phyloP scores from a whole-genome alignment of 2,329 filamentous ascomycete genomes.

The Exophiala sp. region DNA sequence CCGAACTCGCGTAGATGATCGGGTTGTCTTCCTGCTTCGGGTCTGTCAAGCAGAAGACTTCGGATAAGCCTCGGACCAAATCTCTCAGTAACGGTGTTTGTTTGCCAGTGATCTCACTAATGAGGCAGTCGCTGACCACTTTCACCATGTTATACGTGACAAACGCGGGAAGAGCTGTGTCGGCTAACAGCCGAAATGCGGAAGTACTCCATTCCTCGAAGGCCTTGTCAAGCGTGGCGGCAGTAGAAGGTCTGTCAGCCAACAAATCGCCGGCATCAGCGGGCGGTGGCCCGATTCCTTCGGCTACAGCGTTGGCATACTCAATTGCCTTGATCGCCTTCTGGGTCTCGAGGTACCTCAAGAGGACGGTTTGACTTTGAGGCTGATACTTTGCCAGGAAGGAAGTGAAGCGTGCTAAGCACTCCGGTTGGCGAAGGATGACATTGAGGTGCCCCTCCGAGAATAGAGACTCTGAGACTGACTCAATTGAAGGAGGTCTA shows the following conservation, averaged over 20 bases:
- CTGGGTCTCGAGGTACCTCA: constrained; percentile 37
- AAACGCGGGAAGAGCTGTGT: constrained; percentile 40
- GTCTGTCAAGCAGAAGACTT: constrained; percentile 44
- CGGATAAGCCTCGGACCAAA: constrained; percentile 39
- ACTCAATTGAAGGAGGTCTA: constrained; percentile 34
- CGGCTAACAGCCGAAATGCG: constrained; percentile 35
- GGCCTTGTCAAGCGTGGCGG: constrained; percentile 35
- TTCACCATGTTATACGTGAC: constrained; percentile 38
- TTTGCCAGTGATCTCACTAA: constrained; percentile 42
- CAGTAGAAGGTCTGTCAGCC: constrained; percentile 18
- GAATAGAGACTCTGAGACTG: constrained; percentile 37
- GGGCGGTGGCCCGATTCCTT: constrained; percentile 30
- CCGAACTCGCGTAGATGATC: constrained; percentile 43
- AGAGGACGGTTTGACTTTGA: constrained; percentile 33
- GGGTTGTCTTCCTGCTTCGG: constrained; percentile 41
- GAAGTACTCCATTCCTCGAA: constrained; percentile 35
- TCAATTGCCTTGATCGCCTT: constrained; percentile 41
- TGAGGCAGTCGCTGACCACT: constrained; percentile 39
- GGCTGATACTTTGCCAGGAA: constrained; percentile 40
- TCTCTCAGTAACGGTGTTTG: constrained; percentile 38
- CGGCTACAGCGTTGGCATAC: constrained; percentile 42
- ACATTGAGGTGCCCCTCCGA: constrained; percentile 40
- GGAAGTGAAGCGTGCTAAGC: constrained; percentile 34
- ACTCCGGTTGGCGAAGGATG: constrained; percentile 37
- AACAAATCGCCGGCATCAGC: constrained; percentile 21